Percentiles rank a stretch among this genome's conserved stretches.
phyloP scores from a whole-genome alignment of 2,329 filamentous ascomycete genomes.

The Hymenoscyphus fraxineus region DNA sequence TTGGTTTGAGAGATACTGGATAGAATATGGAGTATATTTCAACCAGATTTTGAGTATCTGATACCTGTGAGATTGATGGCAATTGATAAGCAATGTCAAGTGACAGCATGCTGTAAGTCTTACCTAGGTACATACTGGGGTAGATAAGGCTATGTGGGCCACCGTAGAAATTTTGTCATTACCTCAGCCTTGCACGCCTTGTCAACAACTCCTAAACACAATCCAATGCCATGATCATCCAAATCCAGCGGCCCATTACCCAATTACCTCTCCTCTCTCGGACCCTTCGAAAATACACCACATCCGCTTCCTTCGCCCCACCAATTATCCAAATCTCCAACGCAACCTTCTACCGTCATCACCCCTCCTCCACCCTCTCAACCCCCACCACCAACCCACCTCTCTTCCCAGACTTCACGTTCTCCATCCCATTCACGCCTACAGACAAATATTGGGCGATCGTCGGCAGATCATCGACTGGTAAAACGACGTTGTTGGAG shows the following conservation, averaged over 20 bases:
- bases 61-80: background rate
- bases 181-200: too few species aligned
- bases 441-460: slow-evolving; percentile 71
- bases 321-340: slow-evolving; percentile 70
- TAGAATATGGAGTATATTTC: background rate
- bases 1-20: slow-evolving; percentile 2
- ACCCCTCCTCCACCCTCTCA: slow-evolving; percentile 54
- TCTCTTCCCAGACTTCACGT: slow-evolving; percentile 67
- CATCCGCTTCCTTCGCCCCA: slow-evolving; percentile 23
- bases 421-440: slow-evolving; percentile 48
- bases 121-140: background rate
- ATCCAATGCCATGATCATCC: background rate
- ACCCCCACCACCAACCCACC: slow-evolving; percentile 53
- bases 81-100: background rate
- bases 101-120: background rate
- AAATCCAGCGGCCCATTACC: background rate
- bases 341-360: slow-evolving; percentile 78
- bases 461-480: slow-evolving; percentile 72
- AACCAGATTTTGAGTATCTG: background rate
- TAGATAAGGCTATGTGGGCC: background rate
- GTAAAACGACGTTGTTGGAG: slow-evolving; percentile 79
- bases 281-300: background rate
- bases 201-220: background rate
- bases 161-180: background rate
- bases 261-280: background rate